phyloP scores from a whole-genome alignment of 169 alveolate genomes.

The Neospora caninum region DNA sequence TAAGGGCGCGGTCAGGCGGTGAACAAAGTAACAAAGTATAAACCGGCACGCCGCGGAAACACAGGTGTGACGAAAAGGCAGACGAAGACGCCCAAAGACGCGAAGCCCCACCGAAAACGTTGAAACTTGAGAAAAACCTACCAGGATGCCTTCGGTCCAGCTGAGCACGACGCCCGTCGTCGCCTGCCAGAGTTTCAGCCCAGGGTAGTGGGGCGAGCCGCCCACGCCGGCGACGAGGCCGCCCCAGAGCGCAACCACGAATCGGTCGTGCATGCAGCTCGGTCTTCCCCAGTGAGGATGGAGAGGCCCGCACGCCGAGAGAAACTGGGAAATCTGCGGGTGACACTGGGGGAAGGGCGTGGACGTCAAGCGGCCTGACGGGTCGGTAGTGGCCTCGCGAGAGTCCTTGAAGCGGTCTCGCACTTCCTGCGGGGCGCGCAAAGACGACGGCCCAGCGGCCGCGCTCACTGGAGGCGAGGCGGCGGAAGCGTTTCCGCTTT shows the following conservation, averaged over 20 bases:
- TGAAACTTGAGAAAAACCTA: neutral
- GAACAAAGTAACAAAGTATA: too few relatives aligned
- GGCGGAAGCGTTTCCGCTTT: too few relatives aligned
- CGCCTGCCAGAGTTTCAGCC: constrained; percentile 67
- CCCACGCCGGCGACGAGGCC: constrained; percentile 68
- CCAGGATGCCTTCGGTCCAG: constrained; percentile 65
- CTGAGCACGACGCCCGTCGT: constrained; percentile 66
- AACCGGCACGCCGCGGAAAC: too few relatives aligned
- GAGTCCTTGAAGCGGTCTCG: too few relatives aligned
- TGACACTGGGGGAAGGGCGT: constrained; percentile 49
- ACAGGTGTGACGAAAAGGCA: too few relatives aligned
- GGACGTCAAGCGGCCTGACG: neutral
- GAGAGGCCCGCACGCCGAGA: constrained; percentile 61
- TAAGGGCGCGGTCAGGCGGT: too few relatives aligned
- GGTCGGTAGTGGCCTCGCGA: constrained; percentile 5
- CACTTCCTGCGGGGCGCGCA: too few relatives aligned
- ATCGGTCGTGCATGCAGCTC: constrained; percentile 45
- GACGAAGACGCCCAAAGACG: too few relatives aligned
- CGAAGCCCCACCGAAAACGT: too few relatives aligned
- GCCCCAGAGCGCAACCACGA: constrained; percentile 58
- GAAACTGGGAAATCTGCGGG: constrained; percentile 62
- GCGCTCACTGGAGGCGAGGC: too few relatives aligned
- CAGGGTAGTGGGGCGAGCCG: constrained; percentile 60
- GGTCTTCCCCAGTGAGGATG: constrained; percentile 65
- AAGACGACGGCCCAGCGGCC: too few relatives aligned